Base-by-base conservation (phyloP, 805 yeast species). In the Wickerhamiella occidentalis region DNA sequence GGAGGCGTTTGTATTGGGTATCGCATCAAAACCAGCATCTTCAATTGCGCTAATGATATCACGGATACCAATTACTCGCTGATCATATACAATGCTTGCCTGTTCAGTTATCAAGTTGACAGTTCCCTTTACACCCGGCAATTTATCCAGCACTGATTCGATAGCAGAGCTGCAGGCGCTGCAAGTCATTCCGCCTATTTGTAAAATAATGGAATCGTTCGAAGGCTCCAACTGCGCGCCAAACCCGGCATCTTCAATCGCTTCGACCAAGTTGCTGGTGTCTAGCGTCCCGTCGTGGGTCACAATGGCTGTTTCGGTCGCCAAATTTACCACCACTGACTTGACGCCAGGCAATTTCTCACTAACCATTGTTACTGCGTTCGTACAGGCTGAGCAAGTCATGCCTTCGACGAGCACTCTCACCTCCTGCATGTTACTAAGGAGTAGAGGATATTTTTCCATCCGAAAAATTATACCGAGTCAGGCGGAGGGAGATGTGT, bases 351-450 rank as follows among this genome's bases (percentile, higher is more conserved):
- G 65, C 7, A 76, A 49, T 0, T 59, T 59, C 49, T 70, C 65
- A 23, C 85, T 58, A 0, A 79, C 79, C 22, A 67, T 64, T 0
- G 80, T 75, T 18, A 90, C 76, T 0, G 92, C 69, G 1, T 80
- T 71, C 0, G 83, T 74, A 61, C 97, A 90, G 1, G 94, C 75
- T 1, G 92, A 81, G 61, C 96, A 90, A 1, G 97, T 88, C 96
- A 88, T 90, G 2, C 96, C 96, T 13, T 67, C 63, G 1, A 82
- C 67, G 3, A 35, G 40, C 33, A 45, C 47, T 28, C 47, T 25
- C 13, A 26, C 13, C 19, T 45, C 40, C 19, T 21, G 36, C 46
- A 43, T 45, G 44, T 40, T 40, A 40, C 30, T 40, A 40, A 40
- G 44, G 11, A 33, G 22, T 23, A 13, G n/a, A 33, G 11, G 38